These are phyloP conservation scores for Hymenoscyphus scutula DNA, from an alignment of 2,329 filamentous ascomycete genomes.

Conservation along the genomic window DNA sequence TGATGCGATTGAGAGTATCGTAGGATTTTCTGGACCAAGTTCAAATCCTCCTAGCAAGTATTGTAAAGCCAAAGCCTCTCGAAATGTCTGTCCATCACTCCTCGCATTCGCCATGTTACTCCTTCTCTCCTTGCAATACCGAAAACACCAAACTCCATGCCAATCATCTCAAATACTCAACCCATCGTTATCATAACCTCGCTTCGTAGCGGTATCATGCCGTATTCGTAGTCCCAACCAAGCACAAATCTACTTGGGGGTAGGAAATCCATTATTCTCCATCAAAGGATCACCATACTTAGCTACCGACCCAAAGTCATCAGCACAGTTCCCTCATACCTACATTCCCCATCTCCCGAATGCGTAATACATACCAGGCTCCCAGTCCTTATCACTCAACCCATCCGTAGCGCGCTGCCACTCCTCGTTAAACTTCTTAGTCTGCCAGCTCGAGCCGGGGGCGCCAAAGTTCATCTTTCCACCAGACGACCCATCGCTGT, in stretches of 20 bases:
- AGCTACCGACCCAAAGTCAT: conserved; percentile 31
- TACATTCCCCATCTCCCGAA: not conserved
- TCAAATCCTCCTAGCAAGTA: not conserved
- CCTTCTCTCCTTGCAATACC: not conserved
- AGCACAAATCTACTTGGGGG: not conserved
- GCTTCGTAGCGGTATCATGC: not conserved
- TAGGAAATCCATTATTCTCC: not conserved
- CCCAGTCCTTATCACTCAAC: conserved; percentile 52
- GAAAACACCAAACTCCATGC: conserved; percentile 6
- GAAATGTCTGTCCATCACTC: not conserved
- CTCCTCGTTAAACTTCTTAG: conserved; percentile 56
- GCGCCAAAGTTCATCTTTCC: conserved; percentile 34
- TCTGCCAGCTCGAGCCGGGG: conserved; percentile 52
- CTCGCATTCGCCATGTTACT: not conserved
- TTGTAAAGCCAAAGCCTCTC: not conserved
- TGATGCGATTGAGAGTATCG: no score
- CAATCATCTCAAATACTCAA: not conserved
- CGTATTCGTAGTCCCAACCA: not conserved
- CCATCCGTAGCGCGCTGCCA: conserved; percentile 47
- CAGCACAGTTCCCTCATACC: no score
- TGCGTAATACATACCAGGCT: conserved; percentile 39
- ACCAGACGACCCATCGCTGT: conserved; percentile 15
- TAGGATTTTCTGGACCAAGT: no score
- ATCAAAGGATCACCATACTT: conserved; percentile 45
- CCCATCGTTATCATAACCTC: conserved; percentile 2